A percentile compares a stretch with the other conserved stretches of the same genome.
These are phyloP conservation scores for Colletotrichum orchidophilum DNA, from an alignment of 2,329 filamentous ascomycete genomes.

Conservation along the genomic window DNA sequence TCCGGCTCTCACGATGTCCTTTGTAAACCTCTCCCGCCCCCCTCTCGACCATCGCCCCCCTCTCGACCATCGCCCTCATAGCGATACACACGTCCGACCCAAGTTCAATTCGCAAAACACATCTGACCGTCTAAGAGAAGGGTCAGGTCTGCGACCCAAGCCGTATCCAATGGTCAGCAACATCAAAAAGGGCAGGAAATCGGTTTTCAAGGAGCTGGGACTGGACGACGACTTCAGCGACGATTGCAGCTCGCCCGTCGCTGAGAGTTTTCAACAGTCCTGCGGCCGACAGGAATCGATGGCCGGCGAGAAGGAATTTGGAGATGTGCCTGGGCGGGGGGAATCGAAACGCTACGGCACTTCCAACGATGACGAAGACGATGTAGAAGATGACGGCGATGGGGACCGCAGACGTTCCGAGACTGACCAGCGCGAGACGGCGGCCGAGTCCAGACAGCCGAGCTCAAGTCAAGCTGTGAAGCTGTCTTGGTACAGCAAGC, in stretches of 20 bases:
- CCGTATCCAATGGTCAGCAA: conserved; percentile 53
- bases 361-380: conserved; percentile 19
- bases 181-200: conserved; percentile 59
- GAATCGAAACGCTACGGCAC: conserved; percentile 12
- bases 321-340: conserved; percentile 40
- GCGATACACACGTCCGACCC: conserved; percentile 48
- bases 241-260: conserved; percentile 16
- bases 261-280: conserved; percentile 1
- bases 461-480: conserved; percentile 22
- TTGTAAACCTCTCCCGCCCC: conserved; percentile 29
- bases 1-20: conserved; percentile 24
- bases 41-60: conserved; percentile 22
- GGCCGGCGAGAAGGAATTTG: conserved; percentile 43
- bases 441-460: conserved; percentile 39
- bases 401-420: conserved; percentile 31
- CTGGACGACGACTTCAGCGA: conserved; percentile 48
- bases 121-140: conserved; percentile 61
- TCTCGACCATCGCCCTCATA: conserved; percentile 18
- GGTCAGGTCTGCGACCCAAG: conserved; percentile 48
- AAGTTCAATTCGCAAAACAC: conserved; percentile 61
- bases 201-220: conserved; percentile 63
- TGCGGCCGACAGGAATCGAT: conserved; percentile 28
- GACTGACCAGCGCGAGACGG: not conserved
- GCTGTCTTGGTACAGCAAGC: conserved; percentile 53
- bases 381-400: conserved; percentile 27